Base-by-base conservation (phyloP, 2,329 filamentous ascomycete genomes). In the Nectriaceae sp. region DNA sequence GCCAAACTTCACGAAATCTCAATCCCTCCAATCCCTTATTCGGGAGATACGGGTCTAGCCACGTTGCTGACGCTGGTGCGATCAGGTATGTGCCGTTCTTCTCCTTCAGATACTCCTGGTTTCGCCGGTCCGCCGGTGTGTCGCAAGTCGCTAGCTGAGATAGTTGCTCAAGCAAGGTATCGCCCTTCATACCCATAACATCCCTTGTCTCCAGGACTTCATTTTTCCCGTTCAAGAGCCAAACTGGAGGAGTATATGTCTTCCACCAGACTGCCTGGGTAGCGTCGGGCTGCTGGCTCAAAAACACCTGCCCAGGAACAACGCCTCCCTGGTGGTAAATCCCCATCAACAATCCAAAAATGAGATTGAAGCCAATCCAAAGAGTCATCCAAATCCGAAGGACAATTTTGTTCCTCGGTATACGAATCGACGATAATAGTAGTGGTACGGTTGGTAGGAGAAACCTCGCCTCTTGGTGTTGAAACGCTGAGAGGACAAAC, bases 231-330 rank as follows among this genome's bases (percentile, higher is more conserved):
- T 90, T 87, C 5, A 92, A 74, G 18, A 93, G 77, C 88, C 89
- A 93, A 29, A 87, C 85, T 0, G 89, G 89, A 16, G 89, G 89
- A 65, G 85, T 88, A 65, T 92, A 92, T 1, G 89, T 92, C 67
- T 91, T 92, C 89, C 89, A 93, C 89, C 89, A 93, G 42, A 89
- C 76, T 3, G 85, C 86, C 26, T 86, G 78, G 2, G 83, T 84
- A 8, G 87, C 83, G 54, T 87, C 85, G 4, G 82, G 77, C 55
- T 88, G 84, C 46, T 80, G 81, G 61, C 84, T 87, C 62, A 93
- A 76, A 64, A 89, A 89, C 1, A 88, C 82, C 61, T 93, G 89
- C 5, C 83, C 84, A 1, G 88, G 87, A 1, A 93, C 78, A 21
- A 92, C 82, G 37, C 89, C 89, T 21, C 87, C 89, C 70, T 93